Conservation (phyloP, 768 basidiomycete genomes). For the Naganishia antarctica region DNA sequence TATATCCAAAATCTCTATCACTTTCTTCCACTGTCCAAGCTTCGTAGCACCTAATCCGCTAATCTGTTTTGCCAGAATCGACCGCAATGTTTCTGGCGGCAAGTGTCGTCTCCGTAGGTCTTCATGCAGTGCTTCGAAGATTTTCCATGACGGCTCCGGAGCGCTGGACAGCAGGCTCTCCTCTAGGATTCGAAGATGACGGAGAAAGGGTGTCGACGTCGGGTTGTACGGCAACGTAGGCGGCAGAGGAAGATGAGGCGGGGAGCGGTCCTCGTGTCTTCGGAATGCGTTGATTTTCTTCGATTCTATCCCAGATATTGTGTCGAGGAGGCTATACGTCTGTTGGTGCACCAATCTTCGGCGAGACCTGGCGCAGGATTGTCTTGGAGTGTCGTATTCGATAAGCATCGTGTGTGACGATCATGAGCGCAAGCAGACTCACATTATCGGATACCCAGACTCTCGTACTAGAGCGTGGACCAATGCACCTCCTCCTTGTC, state of each 20-base stretch:
- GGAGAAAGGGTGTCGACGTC: conserved; percentile 11
- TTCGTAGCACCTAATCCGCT: neutral
- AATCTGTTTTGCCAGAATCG: neutral
- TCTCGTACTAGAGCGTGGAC: neutral
- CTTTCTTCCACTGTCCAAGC: neutral
- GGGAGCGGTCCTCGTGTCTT: conserved; percentile 8
- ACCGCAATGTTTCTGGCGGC: conserved; percentile 15
- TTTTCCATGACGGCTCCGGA: neutral
- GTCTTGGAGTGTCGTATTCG: too few relatives aligned
- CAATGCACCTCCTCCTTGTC: neutral
- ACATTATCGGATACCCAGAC: neutral
- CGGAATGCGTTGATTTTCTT: neutral
- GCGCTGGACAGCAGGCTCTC: conserved; percentile 2
- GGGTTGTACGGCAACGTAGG: conserved; percentile 1
- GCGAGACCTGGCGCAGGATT: neutral
- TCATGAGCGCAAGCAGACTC: neutral
- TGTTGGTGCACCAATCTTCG: neutral
- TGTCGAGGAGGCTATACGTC: neutral
- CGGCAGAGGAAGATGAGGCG: conserved; percentile 12
- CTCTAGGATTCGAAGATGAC: conserved; percentile 7
- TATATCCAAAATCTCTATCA: neutral
- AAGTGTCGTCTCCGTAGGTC: neutral
- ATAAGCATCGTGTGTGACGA: too few relatives aligned
- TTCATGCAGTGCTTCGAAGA: conserved; percentile 9
- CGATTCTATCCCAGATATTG: neutral